Conservation (phyloP, 2,329 filamentous ascomycete species). For the Elsinoe arachidis region DNA sequence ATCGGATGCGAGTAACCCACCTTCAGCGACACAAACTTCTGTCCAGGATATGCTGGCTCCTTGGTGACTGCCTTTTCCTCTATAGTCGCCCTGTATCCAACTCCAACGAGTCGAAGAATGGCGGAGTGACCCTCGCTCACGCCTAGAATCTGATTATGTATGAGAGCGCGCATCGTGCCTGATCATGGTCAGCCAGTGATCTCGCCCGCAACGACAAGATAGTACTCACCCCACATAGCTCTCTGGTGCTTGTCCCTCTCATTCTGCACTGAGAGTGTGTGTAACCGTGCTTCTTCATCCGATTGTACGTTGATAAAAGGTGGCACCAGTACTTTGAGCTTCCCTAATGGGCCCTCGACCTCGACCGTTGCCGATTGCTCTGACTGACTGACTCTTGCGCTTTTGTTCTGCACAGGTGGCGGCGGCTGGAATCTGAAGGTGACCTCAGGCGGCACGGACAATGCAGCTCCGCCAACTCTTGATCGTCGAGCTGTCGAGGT, state of each 20-base stretch:
- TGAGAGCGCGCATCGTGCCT: slow-evolving; percentile 85
- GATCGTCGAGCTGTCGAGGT: slow-evolving; percentile 59
- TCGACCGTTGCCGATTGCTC: slow-evolving; percentile 60
- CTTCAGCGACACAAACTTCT: slow-evolving; percentile 86
- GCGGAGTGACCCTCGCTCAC: slow-evolving; percentile 95
- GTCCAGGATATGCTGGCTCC: slow-evolving; percentile 61
- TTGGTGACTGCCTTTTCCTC: slow-evolving; percentile 65
- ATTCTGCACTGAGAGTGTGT: slow-evolving; percentile 62
- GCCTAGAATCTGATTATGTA: slow-evolving; percentile 83
- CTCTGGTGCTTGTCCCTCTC: slow-evolving; percentile 62
- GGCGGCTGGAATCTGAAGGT: slow-evolving; percentile 57
- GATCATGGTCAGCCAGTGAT: slow-evolving; percentile 19
- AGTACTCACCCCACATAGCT: slow-evolving; percentile 83
- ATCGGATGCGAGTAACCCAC: slow-evolving; percentile 95
- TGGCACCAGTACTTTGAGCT: slow-evolving; percentile 70
- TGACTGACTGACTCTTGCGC: slow-evolving; percentile 51
- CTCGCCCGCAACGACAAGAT: neutral
- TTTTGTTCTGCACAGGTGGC: slow-evolving; percentile 48
- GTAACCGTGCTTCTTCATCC: slow-evolving; percentile 55
- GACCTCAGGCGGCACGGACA: slow-evolving; percentile 77
- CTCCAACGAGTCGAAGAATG: slow-evolving; percentile 84
- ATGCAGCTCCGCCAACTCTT: slow-evolving; percentile 74
- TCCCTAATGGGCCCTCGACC: slow-evolving; percentile 72
- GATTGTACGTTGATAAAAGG: slow-evolving; percentile 65
- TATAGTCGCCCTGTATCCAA: slow-evolving; percentile 86